phyloP scores from a whole-genome alignment of 352 stramenopile species.

The Globisporangium carolinianum region DNA sequence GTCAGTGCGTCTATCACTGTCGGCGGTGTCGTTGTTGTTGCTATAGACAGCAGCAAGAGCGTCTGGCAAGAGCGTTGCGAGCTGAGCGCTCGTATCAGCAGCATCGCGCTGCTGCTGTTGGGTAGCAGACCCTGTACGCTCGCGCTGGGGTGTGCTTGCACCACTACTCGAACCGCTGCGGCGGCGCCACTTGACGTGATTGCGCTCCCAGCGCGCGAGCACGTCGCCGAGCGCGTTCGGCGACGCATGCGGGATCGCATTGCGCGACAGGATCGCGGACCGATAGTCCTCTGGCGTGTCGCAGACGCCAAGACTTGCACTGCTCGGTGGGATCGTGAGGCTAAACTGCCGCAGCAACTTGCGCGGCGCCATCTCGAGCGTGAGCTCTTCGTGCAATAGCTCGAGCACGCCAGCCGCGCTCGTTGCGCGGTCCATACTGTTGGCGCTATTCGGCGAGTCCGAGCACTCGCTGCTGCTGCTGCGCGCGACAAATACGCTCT shows the following conservation, averaged over 20 bases:
- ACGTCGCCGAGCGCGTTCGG: constrained; percentile 35
- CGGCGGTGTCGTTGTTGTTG: not conserved
- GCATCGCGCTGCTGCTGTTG: too few relatives aligned
- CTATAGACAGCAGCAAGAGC: not conserved
- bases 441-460: not conserved
- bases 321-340: constrained; percentile 55
- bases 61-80: not conserved
- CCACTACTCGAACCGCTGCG: not conserved
- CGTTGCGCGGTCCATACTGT: constrained; percentile 7
- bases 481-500: not conserved
- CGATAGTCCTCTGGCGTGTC: constrained; percentile 5
- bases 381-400: constrained; percentile 55
- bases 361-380: constrained; percentile 58
- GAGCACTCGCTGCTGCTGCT: constrained; percentile 1
- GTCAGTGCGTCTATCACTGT: not conserved
- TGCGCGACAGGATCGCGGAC: constrained; percentile 7
- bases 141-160: not conserved
- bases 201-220: constrained; percentile 49
- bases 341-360: constrained; percentile 73
- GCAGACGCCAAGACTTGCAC: constrained; percentile 1
- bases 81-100: not conserved
- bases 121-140: too few relatives aligned
- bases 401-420: constrained; percentile 27
- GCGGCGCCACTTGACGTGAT: constrained; percentile 44
- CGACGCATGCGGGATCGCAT: constrained; percentile 21